Conservation (phyloP, 2,329 filamentous ascomycete genomes). For the Samsoniella hepiali region DNA sequence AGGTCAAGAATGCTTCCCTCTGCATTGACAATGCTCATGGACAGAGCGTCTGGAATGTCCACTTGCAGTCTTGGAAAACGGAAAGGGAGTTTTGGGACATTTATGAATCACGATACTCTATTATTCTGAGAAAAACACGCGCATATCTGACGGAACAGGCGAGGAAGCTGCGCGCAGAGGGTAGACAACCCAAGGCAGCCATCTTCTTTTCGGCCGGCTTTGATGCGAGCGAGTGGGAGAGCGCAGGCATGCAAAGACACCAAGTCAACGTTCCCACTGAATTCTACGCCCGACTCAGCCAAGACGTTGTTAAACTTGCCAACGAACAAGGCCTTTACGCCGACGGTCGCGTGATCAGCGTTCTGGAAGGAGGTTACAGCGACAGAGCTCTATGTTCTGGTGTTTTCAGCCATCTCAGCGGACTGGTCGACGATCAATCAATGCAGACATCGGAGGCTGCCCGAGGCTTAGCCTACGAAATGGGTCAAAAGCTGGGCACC, state of each 20-base stretch:
- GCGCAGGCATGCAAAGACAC: conserved; percentile 89
- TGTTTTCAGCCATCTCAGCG: conserved; percentile 84
- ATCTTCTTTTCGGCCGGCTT: conserved; percentile 97
- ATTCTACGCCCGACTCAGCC: conserved; percentile 89
- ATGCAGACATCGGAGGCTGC: conserved; percentile 30
- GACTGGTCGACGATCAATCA: conserved; percentile 61
- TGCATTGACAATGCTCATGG: conserved; percentile 94
- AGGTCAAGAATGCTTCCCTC: conserved; percentile 88
- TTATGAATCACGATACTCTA: conserved; percentile 74
- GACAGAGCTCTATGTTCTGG: conserved; percentile 86
- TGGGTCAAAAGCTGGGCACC: conserved; percentile 50
- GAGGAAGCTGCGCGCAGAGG: conserved; percentile 55
- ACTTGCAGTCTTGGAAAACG: conserved; percentile 82
- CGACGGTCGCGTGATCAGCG: conserved; percentile 84
- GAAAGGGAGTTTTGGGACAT: conserved; percentile 83
- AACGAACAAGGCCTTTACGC: conserved; percentile 74
- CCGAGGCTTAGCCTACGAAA: conserved; percentile 53
- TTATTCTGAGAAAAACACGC: conserved; percentile 78
- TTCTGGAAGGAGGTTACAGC: conserved; percentile 94
- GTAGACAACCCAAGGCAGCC: conserved; percentile 70
- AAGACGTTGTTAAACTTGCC: conserved; percentile 78
- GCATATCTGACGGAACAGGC: conserved; percentile 73
- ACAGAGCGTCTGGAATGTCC: conserved; percentile 94
- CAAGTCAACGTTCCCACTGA: conserved; percentile 94
- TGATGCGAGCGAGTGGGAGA: conserved; percentile 94